These are phyloP conservation scores for Vigna nakashimae DNA, from an alignment of 306 rosid genomes.

Conservation along the genomic window DNA sequence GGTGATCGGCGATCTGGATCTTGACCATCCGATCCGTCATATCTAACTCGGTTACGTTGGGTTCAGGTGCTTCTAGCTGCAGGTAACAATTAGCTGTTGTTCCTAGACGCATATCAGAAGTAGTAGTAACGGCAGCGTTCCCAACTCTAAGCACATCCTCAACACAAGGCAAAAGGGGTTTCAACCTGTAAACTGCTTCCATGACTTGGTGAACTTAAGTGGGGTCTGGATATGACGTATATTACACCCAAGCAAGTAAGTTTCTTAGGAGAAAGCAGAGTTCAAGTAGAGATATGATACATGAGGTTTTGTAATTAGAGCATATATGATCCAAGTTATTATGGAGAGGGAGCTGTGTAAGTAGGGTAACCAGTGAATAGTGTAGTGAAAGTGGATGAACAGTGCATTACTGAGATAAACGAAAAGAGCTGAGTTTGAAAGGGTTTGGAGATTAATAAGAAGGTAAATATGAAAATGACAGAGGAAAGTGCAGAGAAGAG, in stretches of 20 bases:
- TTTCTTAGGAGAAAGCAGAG: not conserved
- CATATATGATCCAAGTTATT: not conserved
- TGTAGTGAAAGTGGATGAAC: too few species aligned
- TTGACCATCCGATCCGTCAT: conserved; percentile 59
- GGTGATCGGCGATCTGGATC: conserved; percentile 73
- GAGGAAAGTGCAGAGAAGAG: not conserved
- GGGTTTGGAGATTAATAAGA: not conserved
- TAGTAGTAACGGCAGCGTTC: not conserved
- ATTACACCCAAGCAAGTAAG: not conserved
- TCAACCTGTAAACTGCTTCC: conserved; percentile 32
- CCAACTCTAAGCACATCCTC: conserved; percentile 38
- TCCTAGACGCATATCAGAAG: conserved; percentile 43
- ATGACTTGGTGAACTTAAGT: not conserved
- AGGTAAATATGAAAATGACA: not conserved
- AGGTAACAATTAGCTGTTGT: conserved; percentile 20
- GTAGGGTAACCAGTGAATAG: too few species aligned
- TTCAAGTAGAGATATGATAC: not conserved
- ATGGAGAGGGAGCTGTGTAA: too few species aligned
- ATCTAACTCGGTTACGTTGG: conserved; percentile 35
- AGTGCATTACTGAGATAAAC: too few species aligned
- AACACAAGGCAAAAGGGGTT: conserved; percentile 21
- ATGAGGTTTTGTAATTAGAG: not conserved
- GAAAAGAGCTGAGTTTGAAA: too few species aligned
- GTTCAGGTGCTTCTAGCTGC: conserved; percentile 42
- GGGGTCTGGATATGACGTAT: not conserved